Conservation (phyloP, 2,329 filamentous ascomycete genomes). For the Colletotrichum gloeosporioides region DNA sequence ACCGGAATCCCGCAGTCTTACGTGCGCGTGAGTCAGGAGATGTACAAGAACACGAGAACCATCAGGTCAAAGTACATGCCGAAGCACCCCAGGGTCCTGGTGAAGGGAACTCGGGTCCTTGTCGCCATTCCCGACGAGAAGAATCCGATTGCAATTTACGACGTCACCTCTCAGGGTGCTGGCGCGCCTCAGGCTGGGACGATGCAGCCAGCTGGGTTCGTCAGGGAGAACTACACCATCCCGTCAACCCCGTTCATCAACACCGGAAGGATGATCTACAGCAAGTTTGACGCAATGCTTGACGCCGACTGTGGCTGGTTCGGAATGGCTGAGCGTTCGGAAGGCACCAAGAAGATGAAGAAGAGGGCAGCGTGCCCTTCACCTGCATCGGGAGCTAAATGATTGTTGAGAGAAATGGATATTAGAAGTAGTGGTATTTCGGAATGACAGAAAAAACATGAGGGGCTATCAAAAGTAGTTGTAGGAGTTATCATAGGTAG, state of each 20-base stretch:
- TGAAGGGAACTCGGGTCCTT: neutral
- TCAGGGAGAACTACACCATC: neutral
- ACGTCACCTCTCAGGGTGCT: neutral
- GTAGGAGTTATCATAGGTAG: accelerated
- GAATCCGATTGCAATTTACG: neutral
- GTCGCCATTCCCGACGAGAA: neutral
- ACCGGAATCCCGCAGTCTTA: neutral
- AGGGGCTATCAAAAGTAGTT: neutral
- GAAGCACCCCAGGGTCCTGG: neutral
- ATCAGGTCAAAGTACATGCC: neutral
- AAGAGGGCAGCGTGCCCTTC: neutral
- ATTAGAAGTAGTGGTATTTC: neutral
- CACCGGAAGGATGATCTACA: neutral
- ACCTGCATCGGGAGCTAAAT: neutral
- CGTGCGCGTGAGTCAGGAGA: neutral
- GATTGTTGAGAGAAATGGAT: accelerated
- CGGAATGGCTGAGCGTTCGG: neutral
- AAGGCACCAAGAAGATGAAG: neutral
- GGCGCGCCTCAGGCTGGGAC: neutral
- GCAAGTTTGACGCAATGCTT: neutral
- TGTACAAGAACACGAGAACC: neutral
- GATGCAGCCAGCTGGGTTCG: neutral
- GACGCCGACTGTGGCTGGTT: constrained; percentile 7
- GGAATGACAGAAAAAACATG: neutral
- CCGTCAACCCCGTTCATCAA: neutral